These are phyloP conservation scores for Fusarium sp. DNA, from an alignment of 2,329 filamentous ascomycete genomes.

Conservation along the genomic window DNA sequence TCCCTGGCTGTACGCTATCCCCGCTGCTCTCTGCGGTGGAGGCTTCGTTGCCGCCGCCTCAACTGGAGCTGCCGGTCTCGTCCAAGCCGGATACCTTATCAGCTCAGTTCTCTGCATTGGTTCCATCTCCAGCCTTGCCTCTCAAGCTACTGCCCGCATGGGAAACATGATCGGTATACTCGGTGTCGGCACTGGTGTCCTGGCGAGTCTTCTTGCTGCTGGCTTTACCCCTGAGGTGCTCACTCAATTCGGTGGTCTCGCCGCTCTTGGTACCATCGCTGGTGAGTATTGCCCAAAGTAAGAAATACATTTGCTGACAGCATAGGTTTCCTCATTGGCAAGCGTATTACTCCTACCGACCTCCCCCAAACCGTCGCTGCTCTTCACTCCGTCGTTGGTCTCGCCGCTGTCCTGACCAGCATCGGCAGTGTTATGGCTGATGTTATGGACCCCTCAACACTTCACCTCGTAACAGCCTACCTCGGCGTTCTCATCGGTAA, in stretches of 20 bases:
- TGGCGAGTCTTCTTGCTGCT: constrained; percentile 83
- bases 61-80: constrained; percentile 84
- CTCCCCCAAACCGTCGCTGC: constrained; percentile 91
- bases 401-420: constrained; percentile 88
- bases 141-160: constrained; percentile 83
- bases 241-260: constrained; percentile 81
- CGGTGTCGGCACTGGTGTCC: constrained; percentile 83
- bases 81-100: constrained; percentile 88
- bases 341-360: constrained; percentile 87
- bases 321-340: constrained; percentile 78
- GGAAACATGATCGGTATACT: constrained; percentile 90
- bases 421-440: constrained; percentile 86
- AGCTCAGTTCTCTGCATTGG: constrained; percentile 87
- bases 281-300: constrained; percentile 49
- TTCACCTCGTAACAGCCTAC: constrained; percentile 89
- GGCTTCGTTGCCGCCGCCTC: constrained; percentile 83
- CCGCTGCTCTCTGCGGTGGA: constrained; percentile 80
- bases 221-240: constrained; percentile 84
- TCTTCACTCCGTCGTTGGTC: constrained; percentile 88
- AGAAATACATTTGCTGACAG: constrained; percentile 8
- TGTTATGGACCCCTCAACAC: constrained; percentile 74
- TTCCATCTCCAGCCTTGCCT: constrained; percentile 83
- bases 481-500: constrained; percentile 83
- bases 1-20: constrained; percentile 85
- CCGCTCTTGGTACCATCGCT: constrained; percentile 74